Percentiles rank a stretch among this genome's conserved stretches.
Conservation (phyloP, 139 green algal species). For the Coccomyxa sp. region DNA sequence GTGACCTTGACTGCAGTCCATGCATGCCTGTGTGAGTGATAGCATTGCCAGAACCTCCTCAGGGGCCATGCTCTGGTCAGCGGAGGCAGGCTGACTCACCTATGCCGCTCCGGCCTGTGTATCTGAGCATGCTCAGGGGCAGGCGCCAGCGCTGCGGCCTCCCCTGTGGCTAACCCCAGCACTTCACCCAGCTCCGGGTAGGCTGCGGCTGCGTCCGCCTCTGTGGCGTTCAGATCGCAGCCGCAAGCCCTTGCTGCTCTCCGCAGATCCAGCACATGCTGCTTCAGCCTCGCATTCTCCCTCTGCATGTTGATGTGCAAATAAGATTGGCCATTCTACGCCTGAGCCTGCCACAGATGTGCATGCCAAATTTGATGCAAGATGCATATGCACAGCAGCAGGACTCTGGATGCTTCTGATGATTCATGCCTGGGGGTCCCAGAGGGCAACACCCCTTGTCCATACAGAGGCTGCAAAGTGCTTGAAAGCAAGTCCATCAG, state of each 20-base stretch:
- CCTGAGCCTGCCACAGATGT: neutral
- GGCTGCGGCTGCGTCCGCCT: neutral
- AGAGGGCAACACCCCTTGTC: too few relatives aligned
- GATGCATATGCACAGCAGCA: neutral
- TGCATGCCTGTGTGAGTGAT: too few relatives aligned
- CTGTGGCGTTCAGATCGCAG: conserved; percentile 1
- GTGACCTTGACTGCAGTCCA: too few relatives aligned
- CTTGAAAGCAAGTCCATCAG: too few relatives aligned
- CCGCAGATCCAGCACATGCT: conserved; percentile 17
- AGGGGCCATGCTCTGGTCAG: too few relatives aligned
- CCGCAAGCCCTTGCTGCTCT: neutral
- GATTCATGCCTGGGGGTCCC: too few relatives aligned
- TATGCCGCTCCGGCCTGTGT: neutral
- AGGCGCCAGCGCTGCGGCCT: too few relatives aligned
- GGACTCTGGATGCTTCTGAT: neutral
- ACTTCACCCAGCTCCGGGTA: neutral
- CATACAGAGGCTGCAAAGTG: too few relatives aligned
- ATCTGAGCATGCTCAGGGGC: neutral
- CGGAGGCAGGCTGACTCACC: too few relatives aligned
- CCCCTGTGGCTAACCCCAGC: neutral
- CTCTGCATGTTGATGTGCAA: neutral
- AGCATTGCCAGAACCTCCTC: too few relatives aligned
- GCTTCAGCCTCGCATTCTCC: conserved; percentile 9
- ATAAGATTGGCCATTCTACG: neutral
- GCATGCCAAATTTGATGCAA: neutral